phyloP scores from a whole-genome alignment of 192 early-diverging fungal genomes.

The Linnemannia elongata region DNA sequence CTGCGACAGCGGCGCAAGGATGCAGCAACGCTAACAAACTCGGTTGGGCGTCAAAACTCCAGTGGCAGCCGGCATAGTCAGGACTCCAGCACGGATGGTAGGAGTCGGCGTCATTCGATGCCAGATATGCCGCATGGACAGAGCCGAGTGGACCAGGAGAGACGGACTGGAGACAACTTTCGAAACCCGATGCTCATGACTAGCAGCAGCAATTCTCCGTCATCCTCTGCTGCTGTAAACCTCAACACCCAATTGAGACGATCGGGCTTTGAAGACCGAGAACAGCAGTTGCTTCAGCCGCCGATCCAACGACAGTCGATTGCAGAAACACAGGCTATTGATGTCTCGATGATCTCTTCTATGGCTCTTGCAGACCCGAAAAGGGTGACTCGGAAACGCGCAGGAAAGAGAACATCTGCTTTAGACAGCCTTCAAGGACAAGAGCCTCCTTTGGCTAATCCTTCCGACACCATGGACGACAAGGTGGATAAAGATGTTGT shows the following conservation, averaged over 20 bases:
- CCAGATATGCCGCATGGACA: conserved; percentile 48
- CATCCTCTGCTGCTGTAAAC: not conserved
- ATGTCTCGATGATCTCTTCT: not conserved
- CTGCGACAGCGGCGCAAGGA: conserved; percentile 28
- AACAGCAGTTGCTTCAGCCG: conserved; percentile 28
- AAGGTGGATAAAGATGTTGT: conserved; percentile 22
- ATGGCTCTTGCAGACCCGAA: not conserved
- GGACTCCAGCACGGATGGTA: conserved; percentile 28
- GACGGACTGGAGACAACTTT: conserved; percentile 42
- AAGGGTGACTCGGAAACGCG: not conserved
- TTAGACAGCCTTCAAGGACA: not conserved
- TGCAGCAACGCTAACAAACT: conserved; percentile 23
- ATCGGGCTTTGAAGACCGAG: conserved; percentile 31
- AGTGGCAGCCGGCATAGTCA: conserved; percentile 40
- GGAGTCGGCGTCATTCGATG: conserved; percentile 50
- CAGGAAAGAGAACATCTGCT: not conserved
- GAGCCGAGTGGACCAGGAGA: conserved; percentile 35
- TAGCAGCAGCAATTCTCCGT: not conserved
- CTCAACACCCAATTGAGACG: not conserved
- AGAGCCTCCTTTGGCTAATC: not conserved
- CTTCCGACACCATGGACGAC: not conserved
- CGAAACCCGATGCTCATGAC: conserved; percentile 33
- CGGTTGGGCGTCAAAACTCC: conserved; percentile 45
- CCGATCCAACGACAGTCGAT: conserved; percentile 35
- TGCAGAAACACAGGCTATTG: conserved; percentile 19